These are phyloP conservation scores for Conringia planisiliqua DNA, from an alignment of 345 rosid species.

Conservation along the genomic window DNA sequence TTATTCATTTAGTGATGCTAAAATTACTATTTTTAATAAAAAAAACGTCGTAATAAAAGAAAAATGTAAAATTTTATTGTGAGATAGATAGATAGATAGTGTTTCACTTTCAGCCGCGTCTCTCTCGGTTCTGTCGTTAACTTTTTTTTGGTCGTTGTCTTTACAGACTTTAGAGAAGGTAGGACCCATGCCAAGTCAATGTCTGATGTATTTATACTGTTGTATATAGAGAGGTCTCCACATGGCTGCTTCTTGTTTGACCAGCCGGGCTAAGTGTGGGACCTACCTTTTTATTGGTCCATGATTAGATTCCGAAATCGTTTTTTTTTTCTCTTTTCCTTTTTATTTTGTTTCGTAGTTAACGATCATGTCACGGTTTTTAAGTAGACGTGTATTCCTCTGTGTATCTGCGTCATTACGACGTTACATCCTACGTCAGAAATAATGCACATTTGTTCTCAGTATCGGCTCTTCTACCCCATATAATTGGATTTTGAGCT, in stretches of 20 bases:
- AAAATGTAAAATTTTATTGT: background rate
- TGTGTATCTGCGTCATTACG: conserved; percentile 16
- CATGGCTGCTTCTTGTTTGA: conserved; percentile 33
- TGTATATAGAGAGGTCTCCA: conserved; percentile 14
- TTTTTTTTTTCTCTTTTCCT: background rate
- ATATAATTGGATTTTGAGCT: too few species aligned
- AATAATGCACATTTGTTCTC: background rate
- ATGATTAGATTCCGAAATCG: conserved; percentile 28
- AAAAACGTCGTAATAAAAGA: background rate
- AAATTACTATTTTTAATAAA: background rate
- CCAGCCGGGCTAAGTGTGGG: conserved; percentile 2
- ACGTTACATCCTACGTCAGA: conserved; percentile 9
- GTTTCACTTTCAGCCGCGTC: conserved; percentile 34
- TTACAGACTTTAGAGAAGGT: conserved; percentile 18
- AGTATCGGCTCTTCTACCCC: background rate
- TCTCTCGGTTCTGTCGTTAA: conserved; percentile 28
- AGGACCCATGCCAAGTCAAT: conserved; percentile 32
- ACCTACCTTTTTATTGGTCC: conserved; percentile 23
- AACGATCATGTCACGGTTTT: conserved; percentile 4
- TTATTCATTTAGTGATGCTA: background rate
- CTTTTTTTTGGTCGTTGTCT: conserved; percentile 24
- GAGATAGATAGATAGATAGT: background rate
- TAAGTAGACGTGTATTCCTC: conserved; percentile 11
- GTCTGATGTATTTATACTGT: background rate
- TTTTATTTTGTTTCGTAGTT: background rate